phyloP scores from a whole-genome alignment of 192 early-diverging fungal species.

The Coemansia asiatica region DNA sequence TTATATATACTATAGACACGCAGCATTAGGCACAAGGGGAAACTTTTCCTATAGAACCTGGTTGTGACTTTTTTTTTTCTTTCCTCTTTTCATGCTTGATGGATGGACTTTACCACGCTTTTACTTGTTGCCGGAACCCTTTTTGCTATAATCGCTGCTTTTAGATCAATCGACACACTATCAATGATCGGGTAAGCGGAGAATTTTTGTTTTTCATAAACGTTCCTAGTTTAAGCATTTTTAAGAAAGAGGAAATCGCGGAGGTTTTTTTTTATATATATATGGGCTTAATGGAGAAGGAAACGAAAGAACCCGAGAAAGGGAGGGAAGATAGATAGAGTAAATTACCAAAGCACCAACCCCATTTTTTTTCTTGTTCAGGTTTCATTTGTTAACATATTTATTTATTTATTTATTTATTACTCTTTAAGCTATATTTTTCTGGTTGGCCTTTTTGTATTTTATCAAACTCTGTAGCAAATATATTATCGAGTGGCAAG shows the following conservation, averaged over 20 bases:
- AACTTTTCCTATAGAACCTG: too few species aligned
- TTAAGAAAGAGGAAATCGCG: background rate
- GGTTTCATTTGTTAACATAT: background rate
- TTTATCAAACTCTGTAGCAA: constrained; percentile 6
- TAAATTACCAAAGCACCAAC: background rate
- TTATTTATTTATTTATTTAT: background rate
- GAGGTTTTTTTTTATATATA: background rate
- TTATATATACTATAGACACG: too few species aligned
- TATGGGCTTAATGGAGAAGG: background rate
- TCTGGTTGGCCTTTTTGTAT: background rate
- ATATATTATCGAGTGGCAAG: constrained; percentile 26
- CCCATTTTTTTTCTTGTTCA: background rate
- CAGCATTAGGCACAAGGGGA: too few species aligned
- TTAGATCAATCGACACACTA: background rate
- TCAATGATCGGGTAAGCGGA: constrained; percentile 6
- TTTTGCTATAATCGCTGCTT: background rate
- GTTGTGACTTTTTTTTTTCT: background rate
- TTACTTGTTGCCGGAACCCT: background rate
- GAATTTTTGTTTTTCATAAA: background rate
- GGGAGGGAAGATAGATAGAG: background rate
- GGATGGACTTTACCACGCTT: background rate
- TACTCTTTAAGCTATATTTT: background rate
- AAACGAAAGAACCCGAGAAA: background rate
- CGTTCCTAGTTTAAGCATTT: too few species aligned
- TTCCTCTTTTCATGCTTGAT: background rate